These are phyloP conservation scores for Conringia planisiliqua DNA, from an alignment of 345 rosid species.

Conservation along the genomic window DNA sequence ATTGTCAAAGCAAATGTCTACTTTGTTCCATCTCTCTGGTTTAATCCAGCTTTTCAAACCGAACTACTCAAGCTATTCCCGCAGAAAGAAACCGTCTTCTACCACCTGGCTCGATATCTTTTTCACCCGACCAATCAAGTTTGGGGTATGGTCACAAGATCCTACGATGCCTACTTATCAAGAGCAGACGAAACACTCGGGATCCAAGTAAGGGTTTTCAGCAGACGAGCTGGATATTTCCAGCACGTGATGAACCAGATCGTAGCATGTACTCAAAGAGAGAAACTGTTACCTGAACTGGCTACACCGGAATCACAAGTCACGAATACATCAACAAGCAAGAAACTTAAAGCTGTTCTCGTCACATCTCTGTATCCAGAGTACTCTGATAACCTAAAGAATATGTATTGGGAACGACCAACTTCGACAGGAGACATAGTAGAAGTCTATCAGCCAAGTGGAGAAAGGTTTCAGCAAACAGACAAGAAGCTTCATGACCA, in stretches of 20 bases:
- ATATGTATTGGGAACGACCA: slow-evolving; percentile 28
- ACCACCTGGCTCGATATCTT: slow-evolving; percentile 56
- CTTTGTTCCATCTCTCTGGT: slow-evolving; percentile 52
- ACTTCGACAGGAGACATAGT: slow-evolving; percentile 32
- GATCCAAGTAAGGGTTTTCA: slow-evolving; percentile 37
- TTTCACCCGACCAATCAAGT: slow-evolving; percentile 61
- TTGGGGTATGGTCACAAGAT: slow-evolving; percentile 50
- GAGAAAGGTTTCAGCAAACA: slow-evolving; percentile 32
- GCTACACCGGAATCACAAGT: slow-evolving; percentile 28
- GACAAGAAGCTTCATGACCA: slow-evolving; percentile 31
- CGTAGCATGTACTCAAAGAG: slow-evolving; percentile 27
- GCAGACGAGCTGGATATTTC: slow-evolving; percentile 4
- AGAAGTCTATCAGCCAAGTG: slow-evolving; percentile 40
- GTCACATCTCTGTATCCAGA: slow-evolving; percentile 40
- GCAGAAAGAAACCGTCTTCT: slow-evolving; percentile 52
- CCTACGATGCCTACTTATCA: slow-evolving; percentile 31
- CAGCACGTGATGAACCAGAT: slow-evolving; percentile 36
- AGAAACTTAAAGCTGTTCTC: slow-evolving; percentile 43
- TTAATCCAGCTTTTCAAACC: slow-evolving; percentile 42
- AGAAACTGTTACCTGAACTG: slow-evolving; percentile 33
- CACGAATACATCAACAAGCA: slow-evolving; percentile 37
- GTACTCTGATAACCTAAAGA: slow-evolving; percentile 20
- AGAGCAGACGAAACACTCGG: slow-evolving; percentile 40
- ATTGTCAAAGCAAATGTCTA: slow-evolving; percentile 54
- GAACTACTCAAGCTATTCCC: slow-evolving; percentile 48